phyloP scores from a whole-genome alignment of 805 yeast genomes.

The Ogataea corticis region DNA sequence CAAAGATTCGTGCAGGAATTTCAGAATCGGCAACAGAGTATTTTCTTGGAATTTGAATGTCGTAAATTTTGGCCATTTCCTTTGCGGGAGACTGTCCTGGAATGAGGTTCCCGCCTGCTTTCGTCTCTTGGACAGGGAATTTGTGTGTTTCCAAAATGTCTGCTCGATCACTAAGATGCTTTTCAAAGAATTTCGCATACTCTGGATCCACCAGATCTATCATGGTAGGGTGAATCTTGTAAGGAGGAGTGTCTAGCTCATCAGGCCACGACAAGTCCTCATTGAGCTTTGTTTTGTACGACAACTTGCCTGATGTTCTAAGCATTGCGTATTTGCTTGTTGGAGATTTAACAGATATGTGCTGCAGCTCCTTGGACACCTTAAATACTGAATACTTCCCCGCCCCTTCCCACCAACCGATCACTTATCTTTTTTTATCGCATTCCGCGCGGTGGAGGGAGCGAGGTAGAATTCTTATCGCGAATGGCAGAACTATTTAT shows the following conservation, averaged over 20 bases:
- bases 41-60: conserved; percentile 24
- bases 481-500: no score
- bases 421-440: no score
- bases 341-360: no score
- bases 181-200: conserved; percentile 23
- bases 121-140: conserved; percentile 23
- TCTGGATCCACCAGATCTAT: conserved; percentile 23
- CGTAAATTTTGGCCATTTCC: conserved; percentile 21
- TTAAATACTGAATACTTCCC: no score
- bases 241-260: conserved; percentile 30
- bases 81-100: conserved; percentile 30
- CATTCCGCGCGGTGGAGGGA: no score
- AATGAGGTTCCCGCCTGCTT: conserved; percentile 25
- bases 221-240: conserved; percentile 28
- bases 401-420: no score
- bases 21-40: conserved; percentile 27
- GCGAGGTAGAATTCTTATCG: no score
- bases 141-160: conserved; percentile 26
- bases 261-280: conserved; percentile 33
- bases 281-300: conserved; percentile 20
- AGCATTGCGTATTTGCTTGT: not conserved
- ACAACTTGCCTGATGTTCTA: not conserved
- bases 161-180: conserved; percentile 20
- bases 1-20: conserved; percentile 31
- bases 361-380: no score